Base-by-base conservation (phyloP, 2,329 filamentous ascomycete species). In the Calonectria pteridis region DNA sequence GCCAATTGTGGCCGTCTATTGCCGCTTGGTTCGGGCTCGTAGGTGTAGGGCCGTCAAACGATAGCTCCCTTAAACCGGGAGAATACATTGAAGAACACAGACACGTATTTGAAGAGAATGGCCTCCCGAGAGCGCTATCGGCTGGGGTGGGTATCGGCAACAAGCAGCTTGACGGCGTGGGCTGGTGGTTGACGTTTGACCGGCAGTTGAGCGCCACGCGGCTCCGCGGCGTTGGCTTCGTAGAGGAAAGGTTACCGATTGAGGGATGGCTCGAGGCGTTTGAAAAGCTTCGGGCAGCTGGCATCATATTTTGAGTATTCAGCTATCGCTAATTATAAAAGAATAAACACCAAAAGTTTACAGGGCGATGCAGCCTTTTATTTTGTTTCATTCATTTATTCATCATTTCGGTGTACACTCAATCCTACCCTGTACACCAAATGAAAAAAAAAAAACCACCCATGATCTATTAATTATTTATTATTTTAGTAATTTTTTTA, bases 181-280 rank as follows among this genome's bases (percentile, higher is more conserved):
- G 87, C 31, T 84, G 83, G 79, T 85, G 87, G 86, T 79, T 89
- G 64, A 85, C 84, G 7, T 88, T 89, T 73, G 87, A 89, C 73
- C 82, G 87, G 29, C 85, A 88, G 65, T 78, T 89, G 76, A 87
- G 85, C 68, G 77, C 87, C 62, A 80, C 84, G 29, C 85, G 82
- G 35, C 78, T 88, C 16, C 82, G 84, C 26, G 79, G 78, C 10
- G 78, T 83, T 5, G 86, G 85, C 1, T 89, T 88, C 64, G 78
- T 75, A 5, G 85, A 83, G 40, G 81, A 86, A 62, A 82, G 78
- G 33, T 77, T 83, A 28, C 86, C 84, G 0, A 77, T 82, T 13
- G 79, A 83, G 28, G 85, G 84, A 5, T 88, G 87, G 87, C 74
- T 86, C 58, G 82, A 85, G 53, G 83, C 84, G 0, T 88, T 89